phyloP scores from a whole-genome alignment of 192 early-diverging fungal species.

The Podila clonocystis region DNA sequence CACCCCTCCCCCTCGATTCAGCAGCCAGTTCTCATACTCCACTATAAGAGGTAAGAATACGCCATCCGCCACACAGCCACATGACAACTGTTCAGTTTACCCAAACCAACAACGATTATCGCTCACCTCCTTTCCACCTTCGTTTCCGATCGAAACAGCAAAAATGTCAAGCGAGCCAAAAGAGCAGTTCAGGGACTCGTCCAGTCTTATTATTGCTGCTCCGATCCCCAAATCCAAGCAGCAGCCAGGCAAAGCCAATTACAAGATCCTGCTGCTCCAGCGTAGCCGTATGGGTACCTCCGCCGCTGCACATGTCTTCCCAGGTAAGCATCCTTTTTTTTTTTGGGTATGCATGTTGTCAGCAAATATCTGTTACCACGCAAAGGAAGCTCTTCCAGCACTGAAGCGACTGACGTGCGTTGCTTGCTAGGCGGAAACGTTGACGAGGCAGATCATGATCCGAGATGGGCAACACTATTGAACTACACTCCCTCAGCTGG shows the following conservation, averaged over 20 bases:
- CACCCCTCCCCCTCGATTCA: no score
- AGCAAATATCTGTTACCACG: no score
- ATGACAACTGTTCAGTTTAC: no score
- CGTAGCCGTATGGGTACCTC: slow-evolving; percentile 57
- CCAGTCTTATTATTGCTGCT: slow-evolving; percentile 39
- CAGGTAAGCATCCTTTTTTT: slow-evolving; percentile 50
- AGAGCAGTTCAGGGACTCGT: slow-evolving; percentile 30
- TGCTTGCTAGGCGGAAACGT: slow-evolving; percentile 26
- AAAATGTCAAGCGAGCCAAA: slow-evolving; percentile 20
- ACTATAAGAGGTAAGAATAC: no score
- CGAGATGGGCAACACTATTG: slow-evolving; percentile 31
- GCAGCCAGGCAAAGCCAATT: slow-evolving; percentile 37
- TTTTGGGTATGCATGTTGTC: not conserved
- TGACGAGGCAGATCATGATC: slow-evolving; percentile 45
- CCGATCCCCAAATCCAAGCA: slow-evolving; percentile 40
- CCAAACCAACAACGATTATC: no score
- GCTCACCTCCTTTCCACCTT: not conserved
- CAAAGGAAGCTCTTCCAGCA: no score
- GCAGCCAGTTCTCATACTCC: no score
- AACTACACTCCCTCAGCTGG: slow-evolving; percentile 23
- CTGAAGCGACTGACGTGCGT: not conserved
- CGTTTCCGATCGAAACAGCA: not conserved
- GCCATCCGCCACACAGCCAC: no score
- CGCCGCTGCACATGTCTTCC: slow-evolving; percentile 62
- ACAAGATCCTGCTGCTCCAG: slow-evolving; percentile 37